A percentile compares a stretch with the other conserved stretches of the same genome.
phyloP scores from a whole-genome alignment of 805 yeast species.

The Schizosaccharomyces lindneri region DNA sequence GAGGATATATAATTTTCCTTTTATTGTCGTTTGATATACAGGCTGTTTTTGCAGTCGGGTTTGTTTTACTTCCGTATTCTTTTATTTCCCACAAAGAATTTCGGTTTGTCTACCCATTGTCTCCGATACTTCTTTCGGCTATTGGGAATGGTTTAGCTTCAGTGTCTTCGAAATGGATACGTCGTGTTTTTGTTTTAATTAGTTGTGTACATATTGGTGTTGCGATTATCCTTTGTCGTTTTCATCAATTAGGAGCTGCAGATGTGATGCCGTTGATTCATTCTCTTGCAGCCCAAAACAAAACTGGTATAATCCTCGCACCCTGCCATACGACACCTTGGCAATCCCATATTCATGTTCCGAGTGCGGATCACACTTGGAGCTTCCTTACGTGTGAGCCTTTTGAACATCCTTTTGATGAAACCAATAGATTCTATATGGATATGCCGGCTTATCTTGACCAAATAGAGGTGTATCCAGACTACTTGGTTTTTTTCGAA shows the following conservation, averaged over 20 bases:
- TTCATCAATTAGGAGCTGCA: constrained; percentile 72
- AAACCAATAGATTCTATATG: constrained; percentile 61
- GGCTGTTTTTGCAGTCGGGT: not conserved
- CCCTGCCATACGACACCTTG: constrained; percentile 97
- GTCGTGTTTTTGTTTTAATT: constrained; percentile 11
- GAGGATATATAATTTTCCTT: constrained; percentile 37
- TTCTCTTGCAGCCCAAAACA: constrained; percentile 15
- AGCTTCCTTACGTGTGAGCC: constrained; percentile 89
- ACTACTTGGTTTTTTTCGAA: constrained; percentile 48
- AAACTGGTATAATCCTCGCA: constrained; percentile 54
- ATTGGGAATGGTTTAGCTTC: constrained; percentile 4
- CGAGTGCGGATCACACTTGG: constrained; percentile 17
- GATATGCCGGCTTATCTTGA: constrained; percentile 25
- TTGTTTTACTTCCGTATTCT: constrained; percentile 34
- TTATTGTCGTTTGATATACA: constrained; percentile 9
- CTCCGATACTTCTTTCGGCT: constrained; percentile 45
- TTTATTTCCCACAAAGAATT: constrained; percentile 66
- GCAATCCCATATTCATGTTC: constrained; percentile 57
- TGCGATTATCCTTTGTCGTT: constrained; percentile 29
- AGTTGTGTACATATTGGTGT: constrained; percentile 9
- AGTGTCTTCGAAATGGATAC: not conserved
- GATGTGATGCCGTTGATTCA: constrained; percentile 34
- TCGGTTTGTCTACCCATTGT: constrained; percentile 63
- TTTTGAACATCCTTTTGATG: constrained; percentile 44
- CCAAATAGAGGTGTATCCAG: constrained; percentile 36